A percentile compares a stretch with the other conserved stretches of the same genome.
These are phyloP conservation scores for Sphagnum fallax DNA, from an alignment of 228 moss, liverwort and hornwort species.

Conservation along the genomic window DNA sequence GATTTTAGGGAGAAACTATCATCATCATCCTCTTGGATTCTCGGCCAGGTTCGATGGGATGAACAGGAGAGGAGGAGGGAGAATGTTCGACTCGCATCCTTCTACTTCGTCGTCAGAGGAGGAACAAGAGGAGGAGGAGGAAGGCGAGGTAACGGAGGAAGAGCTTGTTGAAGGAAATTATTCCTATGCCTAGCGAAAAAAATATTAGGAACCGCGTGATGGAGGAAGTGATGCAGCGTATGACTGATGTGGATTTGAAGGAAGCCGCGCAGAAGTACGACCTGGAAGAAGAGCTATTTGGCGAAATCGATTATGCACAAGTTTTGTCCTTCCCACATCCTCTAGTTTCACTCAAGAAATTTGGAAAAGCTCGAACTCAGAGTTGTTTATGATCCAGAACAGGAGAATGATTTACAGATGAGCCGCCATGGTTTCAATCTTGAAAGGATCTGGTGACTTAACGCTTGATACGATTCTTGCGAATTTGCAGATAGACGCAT, in stretches of 20 bases:
- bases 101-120: slow-evolving; percentile 17
- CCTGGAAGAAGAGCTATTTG: slow-evolving; percentile 61
- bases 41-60: too few relatives aligned
- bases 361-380: too few relatives aligned
- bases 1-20: too few relatives aligned
- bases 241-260: slow-evolving; percentile 79
- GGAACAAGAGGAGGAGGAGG: slow-evolving; percentile 17
- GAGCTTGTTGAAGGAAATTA: slow-evolving; percentile 11
- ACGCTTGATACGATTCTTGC: too few relatives aligned
- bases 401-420: too few relatives aligned
- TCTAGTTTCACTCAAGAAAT: neutral
- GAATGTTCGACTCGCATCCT: slow-evolving; percentile 7
- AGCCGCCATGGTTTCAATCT: too few relatives aligned
- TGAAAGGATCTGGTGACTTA: too few relatives aligned
- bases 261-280: slow-evolving; percentile 85
- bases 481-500: slow-evolving; percentile 67
- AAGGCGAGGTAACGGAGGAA: too few relatives aligned
- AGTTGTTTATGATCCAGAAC: too few relatives aligned
- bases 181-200: slow-evolving; percentile 11
- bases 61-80: slow-evolving; percentile 2
- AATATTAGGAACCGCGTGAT: slow-evolving; percentile 29
- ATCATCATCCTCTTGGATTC: too few relatives aligned
- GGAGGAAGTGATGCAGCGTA: slow-evolving; percentile 54
- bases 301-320: slow-evolving; percentile 83
- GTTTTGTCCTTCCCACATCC: slow-evolving; percentile 13